Evolutionary conservation across 176 grass and related monocot genomes (phyloP), one percentile per base, ranked within the genome.

Genomic region (Triticum timopheevii): DNA sequence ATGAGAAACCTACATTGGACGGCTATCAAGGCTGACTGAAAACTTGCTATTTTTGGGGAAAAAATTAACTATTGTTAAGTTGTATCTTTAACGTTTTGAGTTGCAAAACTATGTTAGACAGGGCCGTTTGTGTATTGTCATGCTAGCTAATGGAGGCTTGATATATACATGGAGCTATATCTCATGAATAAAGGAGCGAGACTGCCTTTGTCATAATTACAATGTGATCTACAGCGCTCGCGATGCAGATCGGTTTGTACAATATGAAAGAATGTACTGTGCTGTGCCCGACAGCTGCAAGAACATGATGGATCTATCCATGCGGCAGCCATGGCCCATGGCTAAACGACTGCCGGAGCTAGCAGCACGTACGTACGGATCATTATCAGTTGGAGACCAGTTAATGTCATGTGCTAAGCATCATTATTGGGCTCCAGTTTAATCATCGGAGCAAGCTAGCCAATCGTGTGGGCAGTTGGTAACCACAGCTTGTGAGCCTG

Each of bases 251-350:
- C 9, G 68, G 65, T 45, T 39, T 36, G 2, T 73, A 61, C 77
- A 81, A 64, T 36, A 31, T 56, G 23, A 39, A 74, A 82, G 11
- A 20, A 13, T 20, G 65, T 19, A 44, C 25, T 75, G 62, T 28
- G 2, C 3, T 64, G 35, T n/a, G 47, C 36, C 76, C 47, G 61
- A 87, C 85, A 91, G 2, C 61, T 69, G 75, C 61, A 84, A 81
- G 81, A 84, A 76, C 76, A 91, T 69, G 89, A 68, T 75, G 76
- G 81, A 83, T 86, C 84, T 76, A 83, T 86, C 84, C 52, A 72
- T 80, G 85, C 89, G 83, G 67, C 89, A 91, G 35, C 9, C 45
- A 75, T 91, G 89, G 76, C 81, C 89, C 85, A 76, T 84, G 69
- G 42, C 35, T 19, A 45, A 25, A 22, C 24, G 25, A 86, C 63